phyloP scores from a whole-genome alignment of 2,329 filamentous ascomycete genomes.

The Aspergillus pseudotamarii region DNA sequence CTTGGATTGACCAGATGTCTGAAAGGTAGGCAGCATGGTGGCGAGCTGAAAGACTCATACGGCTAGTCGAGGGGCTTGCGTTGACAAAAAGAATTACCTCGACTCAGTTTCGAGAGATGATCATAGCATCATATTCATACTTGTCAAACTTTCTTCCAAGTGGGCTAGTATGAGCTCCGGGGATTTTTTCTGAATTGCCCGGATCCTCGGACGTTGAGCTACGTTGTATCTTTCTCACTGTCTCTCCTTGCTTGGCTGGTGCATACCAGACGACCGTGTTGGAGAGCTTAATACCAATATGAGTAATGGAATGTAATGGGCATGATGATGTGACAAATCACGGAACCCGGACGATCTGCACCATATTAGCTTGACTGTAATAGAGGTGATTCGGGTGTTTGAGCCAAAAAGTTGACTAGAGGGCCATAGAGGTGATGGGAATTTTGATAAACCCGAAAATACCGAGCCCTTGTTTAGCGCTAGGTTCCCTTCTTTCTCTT shows the following conservation, averaged over 20 bases:
- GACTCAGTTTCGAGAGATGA: neutral
- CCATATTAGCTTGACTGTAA: neutral
- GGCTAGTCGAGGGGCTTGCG: neutral
- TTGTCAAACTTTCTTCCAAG: neutral
- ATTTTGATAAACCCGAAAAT: neutral
- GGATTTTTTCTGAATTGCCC: neutral
- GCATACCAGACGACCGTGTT: constrained; percentile 18
- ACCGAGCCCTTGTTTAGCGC: constrained; percentile 8
- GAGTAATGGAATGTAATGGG: constrained; percentile 19
- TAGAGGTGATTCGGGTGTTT: neutral
- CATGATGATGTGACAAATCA: constrained; percentile 7
- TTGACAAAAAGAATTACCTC: neutral
- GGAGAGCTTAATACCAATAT: constrained; percentile 19
- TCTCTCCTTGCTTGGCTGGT: constrained; percentile 20
- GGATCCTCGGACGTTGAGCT: neutral
- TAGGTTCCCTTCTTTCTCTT: neutral
- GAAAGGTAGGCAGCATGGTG: neutral
- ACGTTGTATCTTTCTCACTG: constrained; percentile 8
- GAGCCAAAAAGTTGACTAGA: neutral
- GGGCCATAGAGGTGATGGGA: neutral
- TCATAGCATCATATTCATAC: neutral
- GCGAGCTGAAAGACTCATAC: neutral
- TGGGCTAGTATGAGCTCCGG: too few species aligned
- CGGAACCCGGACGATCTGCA: neutral
- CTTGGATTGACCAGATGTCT: neutral